Evolutionary conservation across 192 early-diverging fungal species (phyloP), one percentile per base, ranked within the genome.

Genomic region (Backusella macrospora): DNA sequence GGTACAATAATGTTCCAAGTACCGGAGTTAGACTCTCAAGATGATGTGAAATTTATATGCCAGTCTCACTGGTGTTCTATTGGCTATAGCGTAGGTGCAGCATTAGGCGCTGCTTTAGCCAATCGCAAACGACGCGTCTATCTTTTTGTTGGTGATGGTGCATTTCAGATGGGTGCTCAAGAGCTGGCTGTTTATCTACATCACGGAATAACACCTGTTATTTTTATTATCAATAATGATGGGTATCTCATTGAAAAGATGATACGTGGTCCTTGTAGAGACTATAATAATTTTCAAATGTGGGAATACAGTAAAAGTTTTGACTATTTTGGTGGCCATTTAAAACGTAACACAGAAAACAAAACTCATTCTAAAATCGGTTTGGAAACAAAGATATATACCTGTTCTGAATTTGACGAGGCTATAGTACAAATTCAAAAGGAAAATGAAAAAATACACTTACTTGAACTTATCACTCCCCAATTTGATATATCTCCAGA

Each of bases 111-210:
- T 1, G 68, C 78, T 34, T 26, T 83, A 39, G 29, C 29, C 2
- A 34, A 34, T 34, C 29, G 77, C 0, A 76, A 68, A 10, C 66
- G 72, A 21, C 79, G 84, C 5, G 82, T 85, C 6, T 76, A 77
- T 62, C 72, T 86, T 18, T 78, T 86, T 49, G 78, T 85, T 44
- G 85, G 85, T 38, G 85, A 86, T 70, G 85, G 85, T 18, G 80
- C 81, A 7, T 86, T 86, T 48, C 85, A 86, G 68, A 16, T 86
- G 37, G 83, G 81, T 5, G 85, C 72, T 9, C 74, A 81, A 70
- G 85, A 86, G 62, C 49, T 86, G 9, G 79, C 85, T 4, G 78
- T 78, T 10, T 83, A 83, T 70, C 67, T 86, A 0, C 85, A 79
- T 23, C 73, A 83, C 16, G 82, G 82, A 34, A 34, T 34, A 34